These are phyloP conservation scores for Diaporthe capsici DNA, from an alignment of 2,329 filamentous ascomycete genomes.

Conservation along the genomic window DNA sequence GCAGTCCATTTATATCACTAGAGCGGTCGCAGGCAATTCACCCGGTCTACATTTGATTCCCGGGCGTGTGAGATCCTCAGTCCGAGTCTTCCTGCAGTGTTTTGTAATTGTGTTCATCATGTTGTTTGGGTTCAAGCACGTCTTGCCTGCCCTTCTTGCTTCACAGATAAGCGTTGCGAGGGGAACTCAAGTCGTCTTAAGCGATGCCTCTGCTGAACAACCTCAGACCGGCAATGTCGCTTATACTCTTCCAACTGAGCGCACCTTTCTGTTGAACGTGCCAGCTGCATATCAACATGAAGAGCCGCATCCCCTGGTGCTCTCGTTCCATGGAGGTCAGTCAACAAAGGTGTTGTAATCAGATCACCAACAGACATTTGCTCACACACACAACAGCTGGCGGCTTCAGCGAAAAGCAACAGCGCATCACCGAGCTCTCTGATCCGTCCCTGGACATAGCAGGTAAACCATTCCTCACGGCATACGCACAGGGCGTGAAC, in stretches of 20 bases:
- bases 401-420: slow-evolving; percentile 45
- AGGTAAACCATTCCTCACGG: slow-evolving; percentile 46
- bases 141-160: slow-evolving; percentile 9
- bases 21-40: background rate
- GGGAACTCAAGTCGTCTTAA: slow-evolving; percentile 18
- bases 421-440: slow-evolving; percentile 47
- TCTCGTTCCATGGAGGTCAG: slow-evolving; percentile 47
- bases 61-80: background rate
- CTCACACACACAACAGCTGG: slow-evolving; percentile 37
- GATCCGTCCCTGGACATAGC: slow-evolving; percentile 45
- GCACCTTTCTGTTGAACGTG: slow-evolving; percentile 46
- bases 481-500: slow-evolving; percentile 46
- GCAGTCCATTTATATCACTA: background rate
- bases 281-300: slow-evolving; percentile 42
- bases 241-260: slow-evolving; percentile 44
- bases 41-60: background rate
- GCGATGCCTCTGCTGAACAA: background rate
- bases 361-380: background rate
- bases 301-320: slow-evolving; percentile 43
- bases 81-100: background rate
- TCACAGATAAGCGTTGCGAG: background rate
- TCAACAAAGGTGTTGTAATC: background rate
- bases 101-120: background rate
- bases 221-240: slow-evolving; percentile 43
- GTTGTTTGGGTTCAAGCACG: background rate